Base-by-base conservation (phyloP, 1,284 basidiomycete genomes). In the Melampsora larici-populina region DNA sequence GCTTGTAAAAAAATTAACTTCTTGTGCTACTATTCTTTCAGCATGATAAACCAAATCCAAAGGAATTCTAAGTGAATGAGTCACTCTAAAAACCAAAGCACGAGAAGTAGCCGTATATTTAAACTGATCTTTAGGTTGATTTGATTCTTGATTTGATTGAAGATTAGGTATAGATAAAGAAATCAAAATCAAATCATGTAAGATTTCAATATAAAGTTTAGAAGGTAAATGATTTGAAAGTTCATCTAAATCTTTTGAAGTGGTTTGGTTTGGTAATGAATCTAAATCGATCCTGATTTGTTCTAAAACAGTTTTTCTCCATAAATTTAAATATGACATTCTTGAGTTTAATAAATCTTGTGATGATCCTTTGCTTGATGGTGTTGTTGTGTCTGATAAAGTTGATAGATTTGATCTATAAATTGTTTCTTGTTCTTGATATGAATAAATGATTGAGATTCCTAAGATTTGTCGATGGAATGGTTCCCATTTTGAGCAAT, bases 21-120 rank as follows among this genome's bases (percentile, higher is more conserved):
- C 36, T 48, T 78, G 68, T 24, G 75, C 67, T 17, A 78, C 75
- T 43, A 70, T 46, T 33, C 69, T 78, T 63, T 78, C 75, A 18
- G 67, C 68, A 43, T 24, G 55, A 65, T 78, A 78, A n/a, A 78
- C 31, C 21, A 65, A 63, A 21, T 31, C 43, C 17, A 58, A n/a
- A 1, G 68, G 58, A 26, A 78, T 78, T 18, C 49, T 46, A 15
- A 78, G 43, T 5, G 24, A 26, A 15, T 70, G n/a, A 1, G 75
- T 67, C 8, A 70, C 67, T 11, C 40, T 36, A 48, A 78, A 78
- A 24, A 78, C 36, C 43, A 78, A 29, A 17, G 62, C 40, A 21
- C 75, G 55, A 31, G 60, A 36, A 6, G 69, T n/a, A n/a, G 75
- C 68, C 4, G 67, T 49, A 31, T 78, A 78, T 24, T 29, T 78